Evolutionary conservation across 371 early-diverging fungal genomes (phyloP), one percentile per base, ranked within the genome.

Genomic region (Actinomortierella ambigua): DNA sequence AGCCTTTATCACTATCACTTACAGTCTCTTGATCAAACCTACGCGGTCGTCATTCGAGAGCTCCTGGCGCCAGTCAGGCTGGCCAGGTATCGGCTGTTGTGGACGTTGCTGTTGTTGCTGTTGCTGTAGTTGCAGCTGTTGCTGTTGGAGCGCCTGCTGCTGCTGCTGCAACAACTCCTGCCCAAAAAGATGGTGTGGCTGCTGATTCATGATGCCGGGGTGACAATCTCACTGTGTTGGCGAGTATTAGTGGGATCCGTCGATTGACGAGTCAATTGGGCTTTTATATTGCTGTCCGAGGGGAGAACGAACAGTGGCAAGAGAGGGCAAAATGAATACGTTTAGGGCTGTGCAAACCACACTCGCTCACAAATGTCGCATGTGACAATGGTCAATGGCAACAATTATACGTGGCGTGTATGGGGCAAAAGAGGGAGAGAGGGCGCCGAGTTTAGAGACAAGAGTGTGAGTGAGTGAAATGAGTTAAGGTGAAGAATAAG

Each of bases 31-130:
- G 41, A 69, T 69, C 15, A 69, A 58, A 20, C 29, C n/a, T 6
- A 69, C 43, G 2, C 70, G 60, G 22, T 69, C 70, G 2, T 69
- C 70, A 1, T 39, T 42, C 14, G 65, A 47, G 15, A 69, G 42
- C n/a, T 24, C 50, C 22, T 42, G 11, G 3, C 57, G 61, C 70
- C 70, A 70, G 18, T 50, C 59, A 7, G 29, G 54, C 15, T 63
- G 61, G 27, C 53, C 44, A 28, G 48, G 54, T 2, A 55, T 51
- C 41, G 57, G 59, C 18, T 59, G 58, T 27, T 58, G 59, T 18
- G 22, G 57, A 1, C 27, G 51, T 41, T 63, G 56, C 47, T 66
- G 66, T n/a, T 57, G 61, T 8, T n/a, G 55, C 24, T 62, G 68
- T 18, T 68, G 68, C 9, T 59, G 69, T 13, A 50, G 51, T n/a